phyloP scores from a whole-genome alignment of 23 red algal genomes.

The Chondrus crispus region DNA sequence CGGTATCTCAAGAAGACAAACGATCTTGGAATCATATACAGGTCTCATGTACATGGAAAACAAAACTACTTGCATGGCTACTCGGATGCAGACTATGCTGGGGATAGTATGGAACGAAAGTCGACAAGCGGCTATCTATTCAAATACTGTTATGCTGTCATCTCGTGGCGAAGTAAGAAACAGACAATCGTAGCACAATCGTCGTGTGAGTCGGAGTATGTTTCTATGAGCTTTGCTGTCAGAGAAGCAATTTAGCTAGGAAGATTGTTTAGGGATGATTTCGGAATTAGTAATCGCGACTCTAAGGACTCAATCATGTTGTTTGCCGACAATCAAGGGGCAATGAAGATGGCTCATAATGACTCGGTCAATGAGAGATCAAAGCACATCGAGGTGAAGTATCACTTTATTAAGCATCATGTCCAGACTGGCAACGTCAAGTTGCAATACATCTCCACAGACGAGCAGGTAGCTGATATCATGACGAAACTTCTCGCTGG shows the following conservation, averaged over 20 bases:
- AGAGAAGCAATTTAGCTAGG: neutral
- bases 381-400: slow-evolving; percentile 1
- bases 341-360: neutral
- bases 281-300: neutral
- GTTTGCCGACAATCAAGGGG: neutral
- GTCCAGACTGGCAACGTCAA: neutral
- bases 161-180: neutral
- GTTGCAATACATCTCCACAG: neutral
- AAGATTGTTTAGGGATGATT: neutral
- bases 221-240: neutral
- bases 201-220: slow-evolving; percentile 9
- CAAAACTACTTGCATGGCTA: neutral
- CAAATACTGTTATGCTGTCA: neutral
- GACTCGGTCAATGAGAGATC: neutral
- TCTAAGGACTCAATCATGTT: neutral
- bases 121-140: neutral
- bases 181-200: neutral
- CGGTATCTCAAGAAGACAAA: neutral
- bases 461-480: neutral
- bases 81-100: neutral
- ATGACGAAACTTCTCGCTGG: neutral
- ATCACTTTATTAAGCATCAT: neutral
- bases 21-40: neutral
- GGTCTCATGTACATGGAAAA: too few relatives aligned
- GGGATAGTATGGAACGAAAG: neutral